Evolutionary conservation across 2,329 filamentous ascomycete species (phyloP).

Genomic region (Fusarium sarcochroum): DNA sequence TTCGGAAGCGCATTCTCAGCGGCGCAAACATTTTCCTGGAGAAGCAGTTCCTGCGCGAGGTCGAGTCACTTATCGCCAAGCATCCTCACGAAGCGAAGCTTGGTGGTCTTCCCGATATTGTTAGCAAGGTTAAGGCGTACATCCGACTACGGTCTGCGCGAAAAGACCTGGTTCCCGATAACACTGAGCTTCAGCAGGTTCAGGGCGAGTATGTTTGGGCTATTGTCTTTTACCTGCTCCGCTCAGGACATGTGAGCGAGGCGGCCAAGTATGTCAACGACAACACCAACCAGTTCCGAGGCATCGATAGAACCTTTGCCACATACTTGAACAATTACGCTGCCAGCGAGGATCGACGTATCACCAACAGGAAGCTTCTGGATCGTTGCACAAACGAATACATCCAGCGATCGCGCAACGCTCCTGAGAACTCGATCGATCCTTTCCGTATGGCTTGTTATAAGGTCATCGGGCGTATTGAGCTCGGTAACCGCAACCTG

Average conservation of each 20-base stretch:
- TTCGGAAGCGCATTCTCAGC: constrained; percentile 84
- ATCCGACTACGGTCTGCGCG: constrained; percentile 84
- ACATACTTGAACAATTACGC: constrained; percentile 90
- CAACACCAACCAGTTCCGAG: constrained; percentile 85
- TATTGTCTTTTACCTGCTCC: constrained; percentile 90
- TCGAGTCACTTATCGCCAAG: constrained; percentile 83
- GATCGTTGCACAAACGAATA: constrained; percentile 93
- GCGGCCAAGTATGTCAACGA: constrained; percentile 88
- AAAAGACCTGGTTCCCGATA: constrained; percentile 88
- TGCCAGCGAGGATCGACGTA: constrained; percentile 79
- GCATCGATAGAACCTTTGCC: constrained; percentile 90
- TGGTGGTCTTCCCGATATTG: constrained; percentile 87
- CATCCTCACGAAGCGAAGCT: constrained; percentile 91
- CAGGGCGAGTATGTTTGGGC: constrained; percentile 93
- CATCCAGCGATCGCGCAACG: constrained; percentile 85
- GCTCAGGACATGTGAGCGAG: constrained; percentile 86
- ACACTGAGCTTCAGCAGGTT: constrained; percentile 82
- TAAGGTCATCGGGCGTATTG: constrained; percentile 91
- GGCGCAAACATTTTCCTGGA: constrained; percentile 87
- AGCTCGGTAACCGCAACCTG: constrained; percentile 74
- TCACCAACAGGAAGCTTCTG: constrained; percentile 81
- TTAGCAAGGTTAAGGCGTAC: constrained; percentile 93
- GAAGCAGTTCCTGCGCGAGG: constrained; percentile 81
- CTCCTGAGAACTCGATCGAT: constrained; percentile 88
- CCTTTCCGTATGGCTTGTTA: constrained; percentile 98